phyloP scores from a whole-genome alignment of 148 eudicot species.

The Vaccinium vitisidaea region DNA sequence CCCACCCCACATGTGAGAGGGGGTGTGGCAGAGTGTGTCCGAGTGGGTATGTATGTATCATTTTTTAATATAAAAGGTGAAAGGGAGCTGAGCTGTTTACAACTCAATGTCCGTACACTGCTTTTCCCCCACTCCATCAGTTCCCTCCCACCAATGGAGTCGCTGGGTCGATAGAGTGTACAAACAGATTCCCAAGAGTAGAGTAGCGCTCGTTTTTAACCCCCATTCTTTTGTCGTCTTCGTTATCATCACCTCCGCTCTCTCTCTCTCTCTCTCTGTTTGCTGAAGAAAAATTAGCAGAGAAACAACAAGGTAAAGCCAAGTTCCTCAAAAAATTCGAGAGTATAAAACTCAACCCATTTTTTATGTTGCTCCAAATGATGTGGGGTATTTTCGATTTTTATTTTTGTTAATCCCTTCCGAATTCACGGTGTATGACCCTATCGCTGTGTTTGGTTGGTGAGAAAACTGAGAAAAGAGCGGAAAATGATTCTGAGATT shows the following conservation, averaged over 20 bases:
- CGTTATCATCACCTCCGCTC: not conserved
- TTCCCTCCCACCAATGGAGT: conserved; percentile 1
- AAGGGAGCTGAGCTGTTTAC: conserved; percentile 14
- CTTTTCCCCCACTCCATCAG: not conserved
- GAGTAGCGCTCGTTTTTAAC: not conserved
- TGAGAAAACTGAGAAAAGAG: conserved; percentile 2
- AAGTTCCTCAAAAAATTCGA: conserved; percentile 5
- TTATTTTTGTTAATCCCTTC: not conserved
- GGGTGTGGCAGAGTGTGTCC: too few relatives aligned
- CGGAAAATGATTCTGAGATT: not conserved
- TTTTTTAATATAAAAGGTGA: too few relatives aligned
- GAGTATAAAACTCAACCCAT: not conserved
- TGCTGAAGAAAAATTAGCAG: not conserved
- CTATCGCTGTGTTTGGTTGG: conserved; percentile 12
- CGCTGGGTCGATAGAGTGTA: not conserved
- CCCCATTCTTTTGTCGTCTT: not conserved
- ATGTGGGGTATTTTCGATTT: not conserved
- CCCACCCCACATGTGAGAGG: too few relatives aligned
- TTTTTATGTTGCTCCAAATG: not conserved
- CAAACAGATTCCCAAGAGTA: not conserved
- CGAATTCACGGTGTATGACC: not conserved
- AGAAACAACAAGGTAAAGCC: conserved; percentile 13
- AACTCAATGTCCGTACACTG: conserved; percentile 24
- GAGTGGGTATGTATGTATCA: too few relatives aligned
- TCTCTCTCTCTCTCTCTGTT: not conserved